Conservation (phyloP, 2,329 filamentous ascomycete genomes). For the Mycocentrospora acerina region DNA sequence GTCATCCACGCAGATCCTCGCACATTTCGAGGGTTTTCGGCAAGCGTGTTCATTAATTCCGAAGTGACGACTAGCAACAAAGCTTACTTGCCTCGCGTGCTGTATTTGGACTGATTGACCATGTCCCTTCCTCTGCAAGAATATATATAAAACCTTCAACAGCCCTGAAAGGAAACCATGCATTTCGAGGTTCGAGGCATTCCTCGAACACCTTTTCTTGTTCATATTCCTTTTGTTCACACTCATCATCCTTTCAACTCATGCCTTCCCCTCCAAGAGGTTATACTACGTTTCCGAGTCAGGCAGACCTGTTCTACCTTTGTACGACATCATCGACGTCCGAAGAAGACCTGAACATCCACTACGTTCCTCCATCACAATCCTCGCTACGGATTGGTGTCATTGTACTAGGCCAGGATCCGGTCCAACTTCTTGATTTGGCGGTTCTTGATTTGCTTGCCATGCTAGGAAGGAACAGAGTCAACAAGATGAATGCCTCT, state of each 20-base stretch:
- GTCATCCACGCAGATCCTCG: slow-evolving; percentile 21
- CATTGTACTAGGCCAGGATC: slow-evolving; percentile 28
- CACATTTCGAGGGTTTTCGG: slow-evolving; percentile 21
- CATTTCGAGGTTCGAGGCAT: neutral
- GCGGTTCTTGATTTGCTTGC: slow-evolving; percentile 37
- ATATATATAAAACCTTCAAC: slow-evolving; percentile 24
- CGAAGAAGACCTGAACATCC: slow-evolving; percentile 35
- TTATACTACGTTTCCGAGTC: slow-evolving; percentile 36
- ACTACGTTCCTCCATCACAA: slow-evolving; percentile 36
- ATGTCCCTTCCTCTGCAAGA: slow-evolving; percentile 6
- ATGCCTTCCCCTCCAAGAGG: slow-evolving; percentile 39
- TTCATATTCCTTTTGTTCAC: neutral
- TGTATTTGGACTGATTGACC: slow-evolving; percentile 10
- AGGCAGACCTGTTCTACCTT: slow-evolving; percentile 40
- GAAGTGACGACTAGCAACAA: slow-evolving; percentile 26
- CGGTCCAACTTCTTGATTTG: slow-evolving; percentile 36
- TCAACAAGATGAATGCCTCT: slow-evolving; percentile 27
- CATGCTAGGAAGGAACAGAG: slow-evolving; percentile 31
- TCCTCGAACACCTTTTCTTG: neutral
- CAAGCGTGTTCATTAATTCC: slow-evolving; percentile 25
- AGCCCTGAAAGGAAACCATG: neutral
- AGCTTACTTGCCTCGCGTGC: slow-evolving; percentile 9
- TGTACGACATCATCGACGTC: slow-evolving; percentile 39
- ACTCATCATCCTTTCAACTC: slow-evolving; percentile 5
- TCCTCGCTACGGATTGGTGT: slow-evolving; percentile 38